Conservation (phyloP, 352 stramenopile species). For the Thraustotheca clavata region DNA sequence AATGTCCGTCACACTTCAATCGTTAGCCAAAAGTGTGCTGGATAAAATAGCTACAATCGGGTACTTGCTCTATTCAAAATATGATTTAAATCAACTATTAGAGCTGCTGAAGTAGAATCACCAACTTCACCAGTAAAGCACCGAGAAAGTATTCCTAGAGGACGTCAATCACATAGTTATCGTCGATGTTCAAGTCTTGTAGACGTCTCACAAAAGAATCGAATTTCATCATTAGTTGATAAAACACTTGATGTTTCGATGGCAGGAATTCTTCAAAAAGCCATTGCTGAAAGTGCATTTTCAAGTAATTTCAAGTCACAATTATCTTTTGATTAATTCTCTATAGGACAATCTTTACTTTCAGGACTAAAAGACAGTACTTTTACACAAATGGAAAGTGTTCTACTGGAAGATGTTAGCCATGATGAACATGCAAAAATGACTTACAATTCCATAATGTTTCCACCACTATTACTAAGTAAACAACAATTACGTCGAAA, state of each 20-base stretch:
- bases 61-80: not conserved
- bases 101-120: too few relatives aligned
- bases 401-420: not conserved
- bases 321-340: too few relatives aligned
- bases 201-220: not conserved
- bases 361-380: not conserved
- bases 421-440: not conserved
- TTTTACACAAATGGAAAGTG: slow-evolving; percentile 14
- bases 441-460: slow-evolving; percentile 20
- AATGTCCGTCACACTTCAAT: slow-evolving; percentile 3
- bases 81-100: too few relatives aligned
- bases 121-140: not conserved
- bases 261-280: not conserved
- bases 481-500: not conserved
- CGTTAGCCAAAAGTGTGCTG: not conserved
- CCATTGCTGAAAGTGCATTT: not conserved
- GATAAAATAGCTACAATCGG: not conserved
- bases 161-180: slow-evolving; percentile 1
- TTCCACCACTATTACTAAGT: slow-evolving; percentile 27
- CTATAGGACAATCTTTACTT: slow-evolving; percentile 1
- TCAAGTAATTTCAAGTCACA: not conserved
- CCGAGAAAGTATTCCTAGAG: not conserved
- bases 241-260: not conserved
- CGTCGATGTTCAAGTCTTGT: slow-evolving; percentile 3
- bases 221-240: not conserved